These are phyloP conservation scores for Bocquillonia castaneifolia DNA, from an alignment of 441 rosid genomes.

Conservation along the genomic window DNA sequence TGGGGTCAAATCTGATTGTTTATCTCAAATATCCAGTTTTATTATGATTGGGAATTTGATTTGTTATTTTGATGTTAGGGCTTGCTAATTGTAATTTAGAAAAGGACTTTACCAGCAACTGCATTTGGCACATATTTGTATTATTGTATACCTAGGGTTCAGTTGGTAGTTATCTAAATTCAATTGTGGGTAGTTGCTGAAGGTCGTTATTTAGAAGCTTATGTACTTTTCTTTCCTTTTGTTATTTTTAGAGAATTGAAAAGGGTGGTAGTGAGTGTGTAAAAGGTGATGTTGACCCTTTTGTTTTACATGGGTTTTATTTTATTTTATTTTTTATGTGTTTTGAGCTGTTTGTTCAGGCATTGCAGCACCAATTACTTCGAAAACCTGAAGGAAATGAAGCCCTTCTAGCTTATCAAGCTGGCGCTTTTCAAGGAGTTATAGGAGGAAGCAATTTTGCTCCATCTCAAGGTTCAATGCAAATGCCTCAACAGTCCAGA, in stretches of 20 bases:
- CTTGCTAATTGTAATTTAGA: background rate
- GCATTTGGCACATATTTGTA: no score
- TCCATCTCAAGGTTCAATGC: constrained; percentile 70
- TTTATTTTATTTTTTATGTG: constrained; percentile 18
- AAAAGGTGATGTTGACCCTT: no score
- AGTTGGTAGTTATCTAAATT: background rate
- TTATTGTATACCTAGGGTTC: background rate
- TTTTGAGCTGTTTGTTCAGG: no score
- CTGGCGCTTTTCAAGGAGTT: constrained; percentile 65
- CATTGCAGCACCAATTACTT: constrained; percentile 59
- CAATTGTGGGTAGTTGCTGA: background rate
- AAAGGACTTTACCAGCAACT: no score
- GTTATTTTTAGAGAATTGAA: no score
- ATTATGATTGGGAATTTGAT: background rate
- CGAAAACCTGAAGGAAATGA: constrained; percentile 83
- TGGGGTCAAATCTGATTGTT: no score
- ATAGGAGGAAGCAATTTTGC: constrained; percentile 66
- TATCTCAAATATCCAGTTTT: background rate
- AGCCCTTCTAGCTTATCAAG: constrained; percentile 70
- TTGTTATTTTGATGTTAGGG: background rate
- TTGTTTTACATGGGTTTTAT: no score
- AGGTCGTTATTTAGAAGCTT: no score
- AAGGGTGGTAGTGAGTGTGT: no score
- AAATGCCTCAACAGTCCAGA: constrained; percentile 75
- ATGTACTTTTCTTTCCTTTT: no score